Conservation (phyloP, 306 rosid genomes). For the Lathyrus sativus region DNA sequence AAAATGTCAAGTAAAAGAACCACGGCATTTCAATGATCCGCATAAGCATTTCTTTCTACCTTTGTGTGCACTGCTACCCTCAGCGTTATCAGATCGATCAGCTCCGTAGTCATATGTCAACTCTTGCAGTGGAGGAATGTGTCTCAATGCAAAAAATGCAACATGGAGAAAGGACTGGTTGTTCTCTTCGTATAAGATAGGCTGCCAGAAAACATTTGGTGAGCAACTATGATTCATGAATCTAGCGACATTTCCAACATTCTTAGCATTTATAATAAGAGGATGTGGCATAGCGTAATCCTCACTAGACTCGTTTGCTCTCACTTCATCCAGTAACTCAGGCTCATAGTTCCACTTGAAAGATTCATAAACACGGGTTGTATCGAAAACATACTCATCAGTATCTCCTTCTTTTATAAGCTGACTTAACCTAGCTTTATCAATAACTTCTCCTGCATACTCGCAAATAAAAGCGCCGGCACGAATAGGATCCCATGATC, state of each 20-base stretch:
- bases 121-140: slow-evolving; percentile 70
- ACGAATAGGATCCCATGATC: slow-evolving; percentile 67
- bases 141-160: slow-evolving; percentile 65
- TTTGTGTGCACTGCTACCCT: slow-evolving; percentile 40
- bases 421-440: slow-evolving; percentile 44
- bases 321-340: slow-evolving; percentile 49
- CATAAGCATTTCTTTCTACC: slow-evolving; percentile 64
- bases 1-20: slow-evolving; percentile 51
- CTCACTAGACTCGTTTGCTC: slow-evolving; percentile 43
- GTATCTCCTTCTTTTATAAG: slow-evolving; percentile 41
- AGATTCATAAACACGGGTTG: slow-evolving; percentile 47
- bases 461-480: slow-evolving; percentile 65
- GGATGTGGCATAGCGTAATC: slow-evolving; percentile 54
- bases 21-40: slow-evolving; percentile 53
- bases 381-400: slow-evolving; percentile 64
- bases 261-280: slow-evolving; percentile 60
- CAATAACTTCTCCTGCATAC: slow-evolving; percentile 72
- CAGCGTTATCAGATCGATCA: slow-evolving; percentile 38
- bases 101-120: slow-evolving; percentile 69
- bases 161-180: slow-evolving; percentile 59
- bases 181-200: slow-evolving; percentile 60
- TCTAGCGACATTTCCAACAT: slow-evolving; percentile 66
- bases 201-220: slow-evolving; percentile 78
- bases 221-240: slow-evolving; percentile 76
- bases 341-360: slow-evolving; percentile 73